These are phyloP conservation scores for Candida bentonensis DNA, from an alignment of 805 yeast genomes.

Conservation along the genomic window DNA sequence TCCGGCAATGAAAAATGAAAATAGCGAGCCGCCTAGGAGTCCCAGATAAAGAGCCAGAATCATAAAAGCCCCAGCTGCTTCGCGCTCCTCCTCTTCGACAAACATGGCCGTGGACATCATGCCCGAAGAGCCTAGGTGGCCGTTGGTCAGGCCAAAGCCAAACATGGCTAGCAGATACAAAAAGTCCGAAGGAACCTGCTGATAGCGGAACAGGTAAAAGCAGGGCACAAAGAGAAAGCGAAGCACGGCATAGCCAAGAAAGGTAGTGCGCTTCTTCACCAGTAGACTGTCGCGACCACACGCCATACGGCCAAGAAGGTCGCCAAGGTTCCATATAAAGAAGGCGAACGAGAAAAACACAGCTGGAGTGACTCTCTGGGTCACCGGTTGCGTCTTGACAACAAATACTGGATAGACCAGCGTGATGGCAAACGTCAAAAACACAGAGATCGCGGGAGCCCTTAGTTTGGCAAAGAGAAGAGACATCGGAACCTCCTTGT, in stretches of 20 bases:
- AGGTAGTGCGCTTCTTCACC: constrained; percentile 27
- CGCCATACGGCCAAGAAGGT: constrained; percentile 57
- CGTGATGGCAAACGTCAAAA: constrained; percentile 59
- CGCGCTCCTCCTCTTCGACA: constrained; percentile 53
- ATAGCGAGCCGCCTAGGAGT: constrained; percentile 60
- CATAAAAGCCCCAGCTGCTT: constrained; percentile 92
- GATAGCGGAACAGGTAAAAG: constrained; percentile 50
- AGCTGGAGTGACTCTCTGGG: constrained; percentile 19
- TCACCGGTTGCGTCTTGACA: constrained; percentile 43
- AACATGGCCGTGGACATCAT: constrained; percentile 61
- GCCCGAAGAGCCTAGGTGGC: constrained; percentile 67
- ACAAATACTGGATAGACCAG: constrained; percentile 86
- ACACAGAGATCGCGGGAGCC: constrained; percentile 53
- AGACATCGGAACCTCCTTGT: constrained; percentile 36
- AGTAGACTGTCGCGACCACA: constrained; percentile 36
- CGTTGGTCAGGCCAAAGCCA: constrained; percentile 74
- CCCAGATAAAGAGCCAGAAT: constrained; percentile 69
- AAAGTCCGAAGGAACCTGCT: constrained; percentile 35
- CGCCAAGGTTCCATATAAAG: constrained; percentile 83
- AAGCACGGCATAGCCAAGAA: constrained; percentile 40
- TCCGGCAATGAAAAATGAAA: constrained; percentile 49
- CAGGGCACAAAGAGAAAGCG: constrained; percentile 53
- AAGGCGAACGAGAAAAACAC: constrained; percentile 66
- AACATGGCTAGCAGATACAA: constrained; percentile 61
- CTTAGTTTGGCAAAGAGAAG: constrained; percentile 49